A percentile compares a stretch with the other conserved stretches of the same genome.
Conservation (phyloP, 345 rosid genomes). For the Hibiscus trionum region DNA sequence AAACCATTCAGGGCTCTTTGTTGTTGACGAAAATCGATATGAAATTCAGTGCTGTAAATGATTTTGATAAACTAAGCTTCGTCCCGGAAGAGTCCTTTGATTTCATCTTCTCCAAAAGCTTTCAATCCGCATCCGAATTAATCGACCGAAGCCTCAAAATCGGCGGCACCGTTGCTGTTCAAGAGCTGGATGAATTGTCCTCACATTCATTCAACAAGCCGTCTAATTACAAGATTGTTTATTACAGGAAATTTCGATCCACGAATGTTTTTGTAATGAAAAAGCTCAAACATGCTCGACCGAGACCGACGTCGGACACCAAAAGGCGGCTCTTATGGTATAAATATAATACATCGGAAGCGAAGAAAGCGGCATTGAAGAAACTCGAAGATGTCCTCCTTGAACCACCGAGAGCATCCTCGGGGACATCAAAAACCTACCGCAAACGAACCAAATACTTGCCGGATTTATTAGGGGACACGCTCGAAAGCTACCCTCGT, state of each 20-base stretch:
- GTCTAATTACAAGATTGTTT: slow-evolving; percentile 40
- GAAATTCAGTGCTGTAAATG: slow-evolving; percentile 30
- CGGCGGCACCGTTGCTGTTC: slow-evolving; percentile 47
- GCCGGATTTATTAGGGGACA: slow-evolving; percentile 56
- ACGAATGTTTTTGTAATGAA: slow-evolving; percentile 41
- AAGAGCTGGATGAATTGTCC: slow-evolving; percentile 24
- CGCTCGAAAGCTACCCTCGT: slow-evolving; percentile 48
- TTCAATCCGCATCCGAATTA: slow-evolving; percentile 27
- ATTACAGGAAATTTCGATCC: slow-evolving; percentile 33
- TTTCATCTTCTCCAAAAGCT: slow-evolving; percentile 39
- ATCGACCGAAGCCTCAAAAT: slow-evolving; percentile 52
- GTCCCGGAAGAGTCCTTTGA: slow-evolving; percentile 35
- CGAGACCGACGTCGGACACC: background rate
- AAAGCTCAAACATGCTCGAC: slow-evolving; percentile 33
- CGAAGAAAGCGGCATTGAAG: slow-evolving; percentile 43
- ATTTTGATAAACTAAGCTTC: slow-evolving; percentile 33
- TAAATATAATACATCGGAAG: slow-evolving; percentile 21
- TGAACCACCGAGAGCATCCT: slow-evolving; percentile 70
- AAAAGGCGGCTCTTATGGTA: slow-evolving; percentile 29
- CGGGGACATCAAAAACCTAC: slow-evolving; percentile 22
- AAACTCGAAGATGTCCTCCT: slow-evolving; percentile 70
- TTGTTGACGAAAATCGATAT: slow-evolving; percentile 24
- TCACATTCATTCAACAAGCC: slow-evolving; percentile 29
- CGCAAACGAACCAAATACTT: slow-evolving; percentile 33
- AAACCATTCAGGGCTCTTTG: slow-evolving; percentile 19